Percentiles rank a stretch among this genome's conserved stretches.
These are phyloP conservation scores for Bromus sterilis DNA, from an alignment of 176 grass and related monocot genomes.

Conservation along the genomic window DNA sequence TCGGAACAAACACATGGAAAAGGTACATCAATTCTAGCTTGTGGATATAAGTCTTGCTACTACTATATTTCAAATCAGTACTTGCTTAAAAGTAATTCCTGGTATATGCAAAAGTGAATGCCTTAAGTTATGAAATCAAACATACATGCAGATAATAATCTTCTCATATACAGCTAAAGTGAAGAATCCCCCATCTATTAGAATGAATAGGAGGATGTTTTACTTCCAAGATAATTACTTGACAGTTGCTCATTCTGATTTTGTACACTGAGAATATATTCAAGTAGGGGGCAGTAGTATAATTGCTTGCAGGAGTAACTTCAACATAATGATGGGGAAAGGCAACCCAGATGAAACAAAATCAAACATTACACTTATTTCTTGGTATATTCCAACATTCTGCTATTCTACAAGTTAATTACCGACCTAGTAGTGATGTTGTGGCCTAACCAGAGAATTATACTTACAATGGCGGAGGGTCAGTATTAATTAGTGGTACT, in stretches of 20 bases:
- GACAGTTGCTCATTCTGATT: not conserved
- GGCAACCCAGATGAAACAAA: not conserved
- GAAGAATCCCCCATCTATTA: not conserved
- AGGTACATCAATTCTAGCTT: not conserved
- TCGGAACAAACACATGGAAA: not conserved
- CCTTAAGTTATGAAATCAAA: not conserved
- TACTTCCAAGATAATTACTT: not conserved
- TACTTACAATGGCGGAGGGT: not conserved
- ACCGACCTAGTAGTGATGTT: not conserved
- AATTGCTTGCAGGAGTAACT: not conserved
- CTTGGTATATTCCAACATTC: not conserved
- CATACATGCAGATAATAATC: not conserved
- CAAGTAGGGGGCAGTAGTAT: not conserved
- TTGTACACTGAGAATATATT: not conserved
- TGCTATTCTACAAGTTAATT: not conserved
- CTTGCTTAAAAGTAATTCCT: constrained; percentile 4
- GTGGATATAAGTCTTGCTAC: not conserved
- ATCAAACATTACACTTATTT: not conserved
- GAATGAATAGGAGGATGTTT: not conserved
- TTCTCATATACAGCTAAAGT: not conserved
- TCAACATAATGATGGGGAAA: not conserved
- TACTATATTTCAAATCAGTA: not conserved
- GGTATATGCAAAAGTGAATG: not conserved
- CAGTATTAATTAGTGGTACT: not conserved
- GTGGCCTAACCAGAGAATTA: not conserved